Base-by-base conservation (phyloP, 2,329 filamentous ascomycete genomes). In the Aspergillus ibericus region DNA sequence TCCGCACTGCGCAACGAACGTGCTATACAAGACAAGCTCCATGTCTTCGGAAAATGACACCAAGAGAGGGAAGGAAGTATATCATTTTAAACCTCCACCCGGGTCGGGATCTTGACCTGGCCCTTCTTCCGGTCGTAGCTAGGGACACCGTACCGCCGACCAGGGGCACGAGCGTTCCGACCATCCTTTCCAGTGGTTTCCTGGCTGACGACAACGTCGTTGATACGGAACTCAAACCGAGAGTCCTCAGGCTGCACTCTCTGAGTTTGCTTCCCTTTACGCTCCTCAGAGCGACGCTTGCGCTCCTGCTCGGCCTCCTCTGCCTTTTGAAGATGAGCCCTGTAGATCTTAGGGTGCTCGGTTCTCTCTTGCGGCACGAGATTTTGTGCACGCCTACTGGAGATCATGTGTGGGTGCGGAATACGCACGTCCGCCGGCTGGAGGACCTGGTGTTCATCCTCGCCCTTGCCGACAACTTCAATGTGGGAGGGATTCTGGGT, bases 391-490 rank as follows among this genome's bases (percentile, higher is more conserved):
- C 78, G 77, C 57, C 83, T 79, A 27, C 78, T 70, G 12, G 78
- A 73, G 44, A 85, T 76, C 35, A 88, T 74, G 59, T 87, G 83
- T 1, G 85, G 85, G 66, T 88, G 85, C 1, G 86, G 85, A 47
- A 88, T 88, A 52, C 86, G 83, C 53, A 82, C 79, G 63, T 88
- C 86, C 8, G 85, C 84, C 1, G 86, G 83, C 40, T 86, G 82
- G 12, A 88, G 79, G 1, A 81, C 78, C 54, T 82, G 77, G 32
- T 81, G 77, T 50, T 75, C 72, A 6, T 75, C 66, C 9, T 68
- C 71, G 8, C 73, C 73, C 61, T 79, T 79, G 59, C 78, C 78
- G 25, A 80, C 72, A 36, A 67, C 70, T 63, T 80, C 78, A 40
- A 78, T 78, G 36, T 50, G 64, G 13, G 68, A 61, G 55, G 67